These are phyloP conservation scores for Galerina sulciceps DNA, from an alignment of 768 basidiomycete species.

Conservation along the genomic window DNA sequence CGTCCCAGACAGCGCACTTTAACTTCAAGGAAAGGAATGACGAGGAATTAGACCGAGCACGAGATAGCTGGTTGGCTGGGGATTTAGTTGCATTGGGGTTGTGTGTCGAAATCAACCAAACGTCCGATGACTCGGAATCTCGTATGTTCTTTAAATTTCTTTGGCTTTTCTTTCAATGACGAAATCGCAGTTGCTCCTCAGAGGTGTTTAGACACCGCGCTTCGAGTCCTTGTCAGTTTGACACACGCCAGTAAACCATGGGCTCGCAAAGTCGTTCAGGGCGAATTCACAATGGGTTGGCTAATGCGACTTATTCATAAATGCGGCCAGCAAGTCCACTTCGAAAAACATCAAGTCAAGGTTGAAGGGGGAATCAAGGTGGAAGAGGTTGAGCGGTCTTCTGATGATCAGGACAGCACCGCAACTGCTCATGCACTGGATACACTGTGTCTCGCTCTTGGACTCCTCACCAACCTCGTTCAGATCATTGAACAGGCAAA, in stretches of 20 bases:
- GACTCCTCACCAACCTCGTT: slow-evolving; percentile 76
- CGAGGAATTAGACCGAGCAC: slow-evolving; percentile 35
- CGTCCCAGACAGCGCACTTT: slow-evolving; percentile 4
- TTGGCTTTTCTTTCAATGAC: background rate
- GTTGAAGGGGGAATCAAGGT: slow-evolving; percentile 15
- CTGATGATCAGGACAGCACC: slow-evolving; percentile 5
- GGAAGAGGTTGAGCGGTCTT: slow-evolving; percentile 18
- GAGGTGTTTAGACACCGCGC: slow-evolving; percentile 56
- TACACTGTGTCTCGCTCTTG: slow-evolving; percentile 73
- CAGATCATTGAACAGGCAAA: slow-evolving; percentile 59
- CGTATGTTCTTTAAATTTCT: slow-evolving; percentile 14
- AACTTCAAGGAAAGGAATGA: slow-evolving; percentile 13
- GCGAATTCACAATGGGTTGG: slow-evolving; percentile 49
- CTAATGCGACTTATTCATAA: slow-evolving; percentile 50
- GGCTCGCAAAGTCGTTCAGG: slow-evolving; percentile 53
- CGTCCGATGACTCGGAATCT: slow-evolving; percentile 17
- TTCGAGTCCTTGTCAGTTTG: slow-evolving; percentile 73
- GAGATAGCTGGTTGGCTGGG: slow-evolving; percentile 49
- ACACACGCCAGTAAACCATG: slow-evolving; percentile 66
- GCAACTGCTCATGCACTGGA: slow-evolving; percentile 55
- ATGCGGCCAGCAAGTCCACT: slow-evolving; percentile 28
- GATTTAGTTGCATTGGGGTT: slow-evolving; percentile 57
- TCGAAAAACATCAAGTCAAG: background rate
- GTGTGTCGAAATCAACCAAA: slow-evolving; percentile 42
- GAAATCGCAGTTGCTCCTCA: slow-evolving; percentile 32